Evolutionary conservation across 2,329 filamentous ascomycete species (phyloP), one percentile per base, ranked within the genome.

Genomic region (Pseudonectria foliicola): DNA sequence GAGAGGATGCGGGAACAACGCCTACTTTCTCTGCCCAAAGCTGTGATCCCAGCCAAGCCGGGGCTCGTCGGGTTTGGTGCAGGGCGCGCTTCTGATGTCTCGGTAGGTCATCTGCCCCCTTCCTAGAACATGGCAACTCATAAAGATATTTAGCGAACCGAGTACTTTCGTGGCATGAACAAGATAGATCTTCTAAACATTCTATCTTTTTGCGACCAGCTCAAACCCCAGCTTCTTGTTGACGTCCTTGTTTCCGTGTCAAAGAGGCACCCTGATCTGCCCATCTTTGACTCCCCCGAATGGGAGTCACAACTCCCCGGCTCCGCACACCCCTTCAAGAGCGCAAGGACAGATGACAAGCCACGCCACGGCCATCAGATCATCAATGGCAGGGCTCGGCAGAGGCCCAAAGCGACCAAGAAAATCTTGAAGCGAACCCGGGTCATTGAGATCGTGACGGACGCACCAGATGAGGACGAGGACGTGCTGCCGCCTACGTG

Each of bases 161-260:
- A 59, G 23, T 67, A 68, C 38, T 68, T 68, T 38, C 54, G 50
- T 13, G 39, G 43, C 7, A 57, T 63, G 38, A 53, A 53, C 31
- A 61, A 52, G 31, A 59, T 51, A 4, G 63, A 68, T 33, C 48
- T 65, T 1, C 49, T 68, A 15, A 62, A 63, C 23, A 45, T 68
- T 8, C 42, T 68, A 3, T 58, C 59, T 3, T 57, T 67, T 25
- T 63, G 61, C 38, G 62, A 67, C 31, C 61, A 62, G 37, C 46
- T 67, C 11, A 53, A 59, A 15, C 61, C 64, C 3, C 60, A 63
- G 24, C 59, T 68, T 10, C 52, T 68, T 3, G 54, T 58, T 11
- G 61, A 68, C 31, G 40, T 68, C 4, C 52, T 67, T 16, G 59
- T 64, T 7, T 64, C 62, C 3, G 56, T 66, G n/a, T 61, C 65